Base-by-base conservation (phyloP, 352 stramenopile genomes). In the Phytophthora cryptogea region DNA sequence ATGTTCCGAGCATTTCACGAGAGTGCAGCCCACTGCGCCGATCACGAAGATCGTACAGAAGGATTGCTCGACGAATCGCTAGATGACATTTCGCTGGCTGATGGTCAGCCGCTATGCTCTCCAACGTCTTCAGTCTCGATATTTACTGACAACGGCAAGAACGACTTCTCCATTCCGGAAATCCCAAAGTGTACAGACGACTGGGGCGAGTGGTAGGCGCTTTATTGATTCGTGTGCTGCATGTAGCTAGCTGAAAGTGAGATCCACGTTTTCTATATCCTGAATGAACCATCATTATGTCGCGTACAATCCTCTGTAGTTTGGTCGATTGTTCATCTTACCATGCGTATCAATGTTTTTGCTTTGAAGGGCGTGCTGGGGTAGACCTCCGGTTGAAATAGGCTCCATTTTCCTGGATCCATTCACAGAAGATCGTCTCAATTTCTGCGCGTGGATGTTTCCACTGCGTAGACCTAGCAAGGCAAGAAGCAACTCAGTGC, bases 371-470 rank as follows among this genome's bases (percentile, higher is more conserved):
- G 28, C 61, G 60, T 0, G 49, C 40, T n/a, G 52, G 58, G 41
- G 30, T 53, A 13, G 66, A 53, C 27, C 50, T 70, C 5, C 64
- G 60, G 37, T 69, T 56, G 61, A 92, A 92, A 48, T 64, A 78
- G 2, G 60, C 62, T 11, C 70, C 72, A 33, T 88, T 88, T 49
- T 85, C 80, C 33, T 93, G 83, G 8, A 90, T 54, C 84, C 84
- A 93, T 23, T 89, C 78, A n/a, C 58, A 82, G 62, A 85, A 91
- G n/a, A 86, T 78, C 1, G 62, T 62, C 27, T 95, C 86, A 17
- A 92, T 84, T 46, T 92, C 83, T 23, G 83, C 48, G 9, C 72
- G 59, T 11, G 86, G 86, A 33, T 95, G 86, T 57, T 92, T 94
- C 84, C 86, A 95, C 36, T 95, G 84, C 3, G 86, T 94, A 5